Percentiles rank a stretch among this genome's conserved stretches.
phyloP scores from a whole-genome alignment of 257 asterid species.

The Misopates orontium region DNA sequence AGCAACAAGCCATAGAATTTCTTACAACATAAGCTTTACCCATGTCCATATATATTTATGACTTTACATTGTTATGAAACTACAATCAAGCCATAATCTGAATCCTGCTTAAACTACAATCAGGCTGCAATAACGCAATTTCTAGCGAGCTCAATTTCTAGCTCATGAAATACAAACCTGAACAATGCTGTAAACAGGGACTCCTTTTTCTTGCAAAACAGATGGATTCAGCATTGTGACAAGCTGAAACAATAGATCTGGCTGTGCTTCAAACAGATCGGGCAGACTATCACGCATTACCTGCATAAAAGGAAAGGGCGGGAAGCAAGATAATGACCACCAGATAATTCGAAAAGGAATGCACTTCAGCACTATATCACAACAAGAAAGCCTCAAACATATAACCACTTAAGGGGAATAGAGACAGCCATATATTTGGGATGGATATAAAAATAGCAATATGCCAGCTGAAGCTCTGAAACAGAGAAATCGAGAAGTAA shows the following conservation, averaged over 20 bases:
- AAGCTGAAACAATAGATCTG: slow-evolving; percentile 91
- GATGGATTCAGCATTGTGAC: slow-evolving; percentile 94
- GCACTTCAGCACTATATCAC: slow-evolving; percentile 1
- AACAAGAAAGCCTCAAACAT: not conserved
- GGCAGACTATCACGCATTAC: slow-evolving; percentile 89
- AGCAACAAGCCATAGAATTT: slow-evolving; percentile 20
- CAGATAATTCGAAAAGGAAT: slow-evolving; percentile 17
- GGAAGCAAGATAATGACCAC: slow-evolving; percentile 15
- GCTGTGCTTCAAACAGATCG: slow-evolving; percentile 95
- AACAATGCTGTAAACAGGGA: slow-evolving; percentile 87
- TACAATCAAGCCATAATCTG: slow-evolving; percentile 1
- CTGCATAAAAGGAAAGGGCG: slow-evolving; percentile 39
- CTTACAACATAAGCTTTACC: not conserved
- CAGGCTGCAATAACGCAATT: slow-evolving; percentile 15
- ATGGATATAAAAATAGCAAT: not conserved
- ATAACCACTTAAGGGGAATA: not conserved
- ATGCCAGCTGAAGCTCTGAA: not conserved
- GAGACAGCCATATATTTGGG: not conserved
- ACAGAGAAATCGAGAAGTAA: slow-evolving; percentile 3
- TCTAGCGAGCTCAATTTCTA: slow-evolving; percentile 1
- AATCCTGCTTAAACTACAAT: slow-evolving; percentile 1
- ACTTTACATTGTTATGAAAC: not conserved
- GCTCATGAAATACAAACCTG: slow-evolving; percentile 50
- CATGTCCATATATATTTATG: slow-evolving; percentile 2
- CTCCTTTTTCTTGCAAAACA: slow-evolving; percentile 82